Evolutionary conservation across 1,284 basidiomycete species (phyloP).

Genomic region (Ceratobasidium sp.): DNA sequence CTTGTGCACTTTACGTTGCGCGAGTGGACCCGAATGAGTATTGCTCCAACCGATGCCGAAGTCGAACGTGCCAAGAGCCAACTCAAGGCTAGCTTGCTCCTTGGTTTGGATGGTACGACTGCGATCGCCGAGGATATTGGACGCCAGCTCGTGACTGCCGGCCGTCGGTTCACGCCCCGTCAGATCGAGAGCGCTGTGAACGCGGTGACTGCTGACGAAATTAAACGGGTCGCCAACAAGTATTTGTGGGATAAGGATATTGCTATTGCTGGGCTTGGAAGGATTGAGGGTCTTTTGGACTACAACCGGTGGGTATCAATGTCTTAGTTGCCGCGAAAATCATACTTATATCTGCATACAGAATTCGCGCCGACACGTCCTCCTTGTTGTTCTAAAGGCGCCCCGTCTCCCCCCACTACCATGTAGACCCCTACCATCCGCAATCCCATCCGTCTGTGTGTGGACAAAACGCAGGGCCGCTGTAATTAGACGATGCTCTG

Average conservation of each 20-base stretch:
- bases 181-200: slow-evolving; percentile 96
- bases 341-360: slow-evolving; percentile 24
- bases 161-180: slow-evolving; percentile 89
- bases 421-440: background rate
- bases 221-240: slow-evolving; percentile 94
- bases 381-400: slow-evolving; percentile 76
- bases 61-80: slow-evolving; percentile 98
- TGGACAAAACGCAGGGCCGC: slow-evolving; percentile 37
- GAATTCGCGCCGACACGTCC: slow-evolving; percentile 84
- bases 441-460: slow-evolving; percentile 12
- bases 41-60: slow-evolving; percentile 86
- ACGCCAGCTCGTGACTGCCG: slow-evolving; percentile 94
- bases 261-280: slow-evolving; percentile 85
- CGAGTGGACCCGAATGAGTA: slow-evolving; percentile 98
- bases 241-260: slow-evolving; percentile 98
- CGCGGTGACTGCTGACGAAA: slow-evolving; percentile 89
- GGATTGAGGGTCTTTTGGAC: slow-evolving; percentile 88
- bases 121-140: slow-evolving; percentile 99
- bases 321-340: background rate
- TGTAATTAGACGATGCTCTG: slow-evolving; percentile 44
- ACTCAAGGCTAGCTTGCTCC: slow-evolving; percentile 93
- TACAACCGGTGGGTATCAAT: slow-evolving; percentile 67
- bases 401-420: background rate
- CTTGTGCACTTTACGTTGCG: slow-evolving; percentile 93
- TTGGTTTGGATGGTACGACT: slow-evolving; percentile 94